Evolutionary conservation across 768 basidiomycete genomes (phyloP), one percentile per base, ranked within the genome.

Genomic region (Rhodotorula toruloides): DNA sequence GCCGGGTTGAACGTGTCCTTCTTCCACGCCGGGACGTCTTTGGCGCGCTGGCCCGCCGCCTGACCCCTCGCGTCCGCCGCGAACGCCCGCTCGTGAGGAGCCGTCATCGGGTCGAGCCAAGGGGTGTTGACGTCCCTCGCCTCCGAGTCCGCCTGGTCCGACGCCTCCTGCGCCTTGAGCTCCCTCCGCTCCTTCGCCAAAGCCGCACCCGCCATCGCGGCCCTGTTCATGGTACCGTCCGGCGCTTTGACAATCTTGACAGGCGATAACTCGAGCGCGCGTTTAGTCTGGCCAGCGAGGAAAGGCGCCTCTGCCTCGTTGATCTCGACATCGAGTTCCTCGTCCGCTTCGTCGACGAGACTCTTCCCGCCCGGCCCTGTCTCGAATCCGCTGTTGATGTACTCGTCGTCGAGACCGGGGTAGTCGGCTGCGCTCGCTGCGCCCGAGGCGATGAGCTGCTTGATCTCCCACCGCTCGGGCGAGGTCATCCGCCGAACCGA

Each of bases 381-480:
- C 68, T 34, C 29, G 61, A 77, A 74, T 50, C 77, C 75, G 48
- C 76, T 76, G 36, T 75, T 75, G 22, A 56, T 37, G 62, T 78
- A 79, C 72, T 77, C 73, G 29, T 72, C 74, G 69, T 93, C 90
- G 57, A 96, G 81, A 37, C 94, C 90, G 4, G 91, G 92, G 74
- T 93, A 94, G 77, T 98, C 96, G 8, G 92, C 87, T 17, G 93
- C 88, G 70, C 87, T 86, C 60, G 97, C 84, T 22, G 86, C 89
- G 48, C 96, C 96, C 37, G 92, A 96, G 1, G 96, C 89, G 61
- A 98, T 96, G 62, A 99, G 84, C 77, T 98, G 96, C 78, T 98
- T 97, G 78, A 99, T 93, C 80, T 99, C 96, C 92, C 96, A 99
- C 36, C 96, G 86, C 78, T 99, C 96, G 2, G 96, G 96, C 12